Conservation (phyloP, 257 asterid genomes). For the Schizonepeta tenuifolia region DNA sequence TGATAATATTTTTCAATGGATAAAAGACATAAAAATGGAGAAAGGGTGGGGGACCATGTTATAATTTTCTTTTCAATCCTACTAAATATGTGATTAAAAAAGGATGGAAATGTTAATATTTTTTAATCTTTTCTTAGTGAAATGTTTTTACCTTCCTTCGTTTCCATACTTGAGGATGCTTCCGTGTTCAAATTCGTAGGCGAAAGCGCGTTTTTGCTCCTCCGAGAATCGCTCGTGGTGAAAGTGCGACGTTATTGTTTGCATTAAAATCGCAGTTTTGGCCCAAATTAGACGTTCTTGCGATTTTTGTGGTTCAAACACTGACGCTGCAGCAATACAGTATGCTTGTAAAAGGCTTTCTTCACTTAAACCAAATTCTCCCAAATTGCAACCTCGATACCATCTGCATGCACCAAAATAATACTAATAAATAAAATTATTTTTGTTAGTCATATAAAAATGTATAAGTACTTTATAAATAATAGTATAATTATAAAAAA, state of each 20-base stretch:
- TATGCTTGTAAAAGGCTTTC: constrained; percentile 44
- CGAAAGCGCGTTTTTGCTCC: constrained; percentile 49
- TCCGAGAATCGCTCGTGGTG: constrained; percentile 18
- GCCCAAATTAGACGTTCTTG: constrained; percentile 72
- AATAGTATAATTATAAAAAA: too few species aligned
- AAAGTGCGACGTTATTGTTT: constrained; percentile 45
- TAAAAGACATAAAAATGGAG: too few species aligned
- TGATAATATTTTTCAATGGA: too few species aligned
- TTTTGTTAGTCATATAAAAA: too few species aligned
- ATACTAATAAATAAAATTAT: neutral
- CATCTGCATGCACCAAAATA: constrained; percentile 48
- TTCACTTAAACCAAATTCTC: constrained; percentile 50
- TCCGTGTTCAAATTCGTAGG: constrained; percentile 45
- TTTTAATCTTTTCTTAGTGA: too few species aligned
- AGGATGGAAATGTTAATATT: too few species aligned
- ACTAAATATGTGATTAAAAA: too few species aligned
- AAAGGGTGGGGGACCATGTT: too few species aligned
- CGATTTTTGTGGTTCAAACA: constrained; percentile 68
- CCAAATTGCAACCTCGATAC: constrained; percentile 50
- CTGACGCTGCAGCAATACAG: constrained; percentile 57
- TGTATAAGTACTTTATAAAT: too few species aligned
- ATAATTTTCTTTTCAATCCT: too few species aligned
- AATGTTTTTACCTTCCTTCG: constrained; percentile 47
- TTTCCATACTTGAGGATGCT: constrained; percentile 30
- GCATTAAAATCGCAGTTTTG: constrained; percentile 62